Base-by-base conservation (phyloP, 345 rosid species). In the Eucalyptus polyanthemos region DNA sequence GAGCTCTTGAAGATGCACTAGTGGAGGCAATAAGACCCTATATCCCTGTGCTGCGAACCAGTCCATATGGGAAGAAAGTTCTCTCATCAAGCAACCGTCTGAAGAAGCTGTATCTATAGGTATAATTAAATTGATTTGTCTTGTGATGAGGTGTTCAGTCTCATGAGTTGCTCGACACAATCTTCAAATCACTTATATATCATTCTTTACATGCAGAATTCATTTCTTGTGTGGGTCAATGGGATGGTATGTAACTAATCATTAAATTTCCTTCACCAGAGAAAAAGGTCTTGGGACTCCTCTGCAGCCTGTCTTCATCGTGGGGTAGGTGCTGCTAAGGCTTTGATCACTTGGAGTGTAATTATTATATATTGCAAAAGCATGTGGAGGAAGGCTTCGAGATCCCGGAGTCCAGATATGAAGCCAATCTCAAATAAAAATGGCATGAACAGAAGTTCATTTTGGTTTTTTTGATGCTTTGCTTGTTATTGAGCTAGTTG, bases 31-130 rank as follows among this genome's bases (percentile, higher is more conserved):
- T 97, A 89, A 94, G 94, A 88, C 93, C 96, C 49, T 93, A 93
- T 90, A 88, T 92, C 89, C 94, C 94, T 50, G 87, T 92, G 87
- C 98, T 96, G 72, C 95, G 95, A 85, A 94, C 94, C 65, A 97
- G 96, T 90, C 97, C 97, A 42, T 94, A 94, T 19, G 99, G 99
- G 92, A 97, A 96, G 94, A 97, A 95, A 91, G 96, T 97, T 90
- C 94, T 97, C 88, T 93, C 95, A 37, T 76, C 83, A n/a, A 91
- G 94, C 90, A 93, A 92, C 89, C 92, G 88, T 92, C 92, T 92
- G 91, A 95, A 93, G 94, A 96, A 95, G 92, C 95, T 91, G 94
- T 83, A 58, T 80, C 54, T 60, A 27, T 58, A 42, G 89, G 88
- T 67, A 86, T 89, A 87, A 87, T 87, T 76, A 27, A 86, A n/a